phyloP scores from a whole-genome alignment of 495 filamentous ascomycete genomes.

The Oleoguttula mirabilis region DNA sequence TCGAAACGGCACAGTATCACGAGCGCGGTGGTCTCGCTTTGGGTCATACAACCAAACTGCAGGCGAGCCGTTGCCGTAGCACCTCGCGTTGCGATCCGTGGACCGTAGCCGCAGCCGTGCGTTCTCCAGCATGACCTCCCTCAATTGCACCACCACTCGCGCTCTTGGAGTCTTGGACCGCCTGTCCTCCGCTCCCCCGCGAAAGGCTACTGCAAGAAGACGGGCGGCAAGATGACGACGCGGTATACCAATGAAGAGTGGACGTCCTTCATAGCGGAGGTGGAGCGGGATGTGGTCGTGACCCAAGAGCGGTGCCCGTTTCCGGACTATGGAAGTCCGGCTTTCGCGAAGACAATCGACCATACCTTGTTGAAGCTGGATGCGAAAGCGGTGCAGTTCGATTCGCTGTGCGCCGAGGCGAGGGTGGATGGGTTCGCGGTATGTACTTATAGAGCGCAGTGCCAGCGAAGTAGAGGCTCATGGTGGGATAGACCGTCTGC shows the following conservation, averaged over 20 bases:
- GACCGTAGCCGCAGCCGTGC: too few relatives aligned
- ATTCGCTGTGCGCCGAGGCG: conserved; percentile 53
- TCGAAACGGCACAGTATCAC: too few relatives aligned
- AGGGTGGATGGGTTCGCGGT: conserved; percentile 45
- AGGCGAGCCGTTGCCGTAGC: too few relatives aligned
- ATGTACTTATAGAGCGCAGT: conserved; percentile 14
- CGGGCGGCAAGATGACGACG: conserved; percentile 28
- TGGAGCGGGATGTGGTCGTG: conserved; percentile 17
- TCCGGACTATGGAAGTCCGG: conserved; percentile 2
- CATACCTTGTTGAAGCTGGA: conserved; percentile 52
- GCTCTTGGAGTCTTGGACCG: too few relatives aligned
- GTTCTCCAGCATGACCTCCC: too few relatives aligned
- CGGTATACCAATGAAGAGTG: conserved; percentile 29
- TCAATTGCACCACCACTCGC: too few relatives aligned
- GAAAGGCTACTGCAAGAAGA: too few relatives aligned
- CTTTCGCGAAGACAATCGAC: conserved; percentile 40
- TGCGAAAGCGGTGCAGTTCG: conserved; percentile 42
- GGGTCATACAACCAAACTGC: too few relatives aligned
- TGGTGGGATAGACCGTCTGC: conserved; percentile 38
- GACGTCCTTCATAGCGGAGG: conserved; percentile 19
- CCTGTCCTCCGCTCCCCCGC: too few relatives aligned
- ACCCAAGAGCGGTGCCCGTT: conserved; percentile 2
- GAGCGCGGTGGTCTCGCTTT: too few relatives aligned
- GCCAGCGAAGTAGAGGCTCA: not conserved
- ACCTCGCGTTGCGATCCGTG: too few relatives aligned